Evolutionary conservation across 2,329 filamentous ascomycete genomes (phyloP), one percentile per base, ranked within the genome.

Genomic region (Cladosporium phlei): DNA sequence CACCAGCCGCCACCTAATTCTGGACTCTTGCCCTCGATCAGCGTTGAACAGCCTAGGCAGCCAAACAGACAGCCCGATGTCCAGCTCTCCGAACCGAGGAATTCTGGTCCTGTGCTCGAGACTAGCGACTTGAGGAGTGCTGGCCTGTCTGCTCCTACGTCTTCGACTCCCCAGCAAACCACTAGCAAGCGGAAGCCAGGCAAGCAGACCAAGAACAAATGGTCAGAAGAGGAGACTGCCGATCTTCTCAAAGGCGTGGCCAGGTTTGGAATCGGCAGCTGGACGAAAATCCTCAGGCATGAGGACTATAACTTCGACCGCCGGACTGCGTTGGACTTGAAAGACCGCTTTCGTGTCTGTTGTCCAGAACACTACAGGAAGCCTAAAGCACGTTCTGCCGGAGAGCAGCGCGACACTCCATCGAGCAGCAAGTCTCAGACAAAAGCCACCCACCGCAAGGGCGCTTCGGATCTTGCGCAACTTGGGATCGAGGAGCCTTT

Each of bases 1-100:
- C 79, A 82, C 62, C 78, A 83, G 52, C 80, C 80, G 2, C 80
- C 80, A 11, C 79, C 79, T 7, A 76, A 81, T 59, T 77, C 77
- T 35, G 73, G 76, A 10, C 63, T 82, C 5, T 74, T 83, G 38
- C 80, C 80, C 5, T 77, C 77, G 3, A 83, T 83, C 46, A 77
- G 76, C 53, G 69, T 48, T 9, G 51, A 57, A 20, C 48, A 56
- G 43, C 54, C 54, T 5, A 30, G 35, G n/a, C 33, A 46, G 20
- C 25, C 37, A 27, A 25, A 21, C 20, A 32, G 17, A 5, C 12
- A 27, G 12, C 17, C 22, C 19, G 12, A 20, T 7, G 16, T 12
- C 2, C 17, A 14, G n/a, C 17, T n/a, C 5, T 4, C 12, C 7
- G 24, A 45, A n/a, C 12, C 22, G 20, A 21, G 12, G 19, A 17